Conservation (phyloP, 2,329 filamentous ascomycete genomes). For the Aureobasidium sp. region DNA sequence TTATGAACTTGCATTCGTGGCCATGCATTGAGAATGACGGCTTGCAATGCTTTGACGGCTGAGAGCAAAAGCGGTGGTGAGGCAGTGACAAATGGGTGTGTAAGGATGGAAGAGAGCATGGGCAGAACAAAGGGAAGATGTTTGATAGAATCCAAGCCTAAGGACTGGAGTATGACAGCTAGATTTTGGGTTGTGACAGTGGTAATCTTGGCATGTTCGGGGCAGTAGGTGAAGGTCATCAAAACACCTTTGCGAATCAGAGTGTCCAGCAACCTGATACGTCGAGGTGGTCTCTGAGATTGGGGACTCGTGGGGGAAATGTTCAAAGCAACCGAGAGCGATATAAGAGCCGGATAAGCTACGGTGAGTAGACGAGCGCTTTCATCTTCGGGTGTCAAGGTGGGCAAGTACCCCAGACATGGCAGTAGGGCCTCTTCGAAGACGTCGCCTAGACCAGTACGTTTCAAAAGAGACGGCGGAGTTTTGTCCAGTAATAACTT, state of each 20-base stretch:
- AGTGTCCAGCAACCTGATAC: conserved; percentile 37
- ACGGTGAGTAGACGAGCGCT: conserved; percentile 56
- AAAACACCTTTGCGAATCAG: conserved; percentile 39
- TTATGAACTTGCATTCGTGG: conserved; percentile 58
- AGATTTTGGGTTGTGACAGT: conserved; percentile 50
- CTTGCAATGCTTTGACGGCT: conserved; percentile 48
- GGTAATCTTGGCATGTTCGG: conserved; percentile 52
- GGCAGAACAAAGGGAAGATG: conserved; percentile 65
- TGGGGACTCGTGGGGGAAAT: conserved; percentile 20
- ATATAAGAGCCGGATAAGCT: conserved; percentile 61
- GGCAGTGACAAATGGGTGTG: conserved; percentile 59
- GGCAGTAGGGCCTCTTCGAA: conserved; percentile 65
- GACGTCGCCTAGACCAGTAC: conserved; percentile 59
- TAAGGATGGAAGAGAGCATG: conserved; percentile 57
- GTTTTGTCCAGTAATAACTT: conserved; percentile 49
- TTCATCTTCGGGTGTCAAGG: conserved; percentile 66
- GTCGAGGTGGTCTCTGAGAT: conserved; percentile 22
- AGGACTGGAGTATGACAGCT: conserved; percentile 43
- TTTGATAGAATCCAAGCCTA: conserved; percentile 59
- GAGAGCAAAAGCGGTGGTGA: conserved; percentile 49
- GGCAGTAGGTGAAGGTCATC: conserved; percentile 47
- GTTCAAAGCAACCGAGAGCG: conserved; percentile 37
- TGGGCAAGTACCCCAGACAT: conserved; percentile 68
- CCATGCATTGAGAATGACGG: conserved; percentile 59
- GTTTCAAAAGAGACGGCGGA: conserved; percentile 46